Conservation (phyloP, 371 early-diverging fungal genomes). For the Saksenaea oblongispora region DNA sequence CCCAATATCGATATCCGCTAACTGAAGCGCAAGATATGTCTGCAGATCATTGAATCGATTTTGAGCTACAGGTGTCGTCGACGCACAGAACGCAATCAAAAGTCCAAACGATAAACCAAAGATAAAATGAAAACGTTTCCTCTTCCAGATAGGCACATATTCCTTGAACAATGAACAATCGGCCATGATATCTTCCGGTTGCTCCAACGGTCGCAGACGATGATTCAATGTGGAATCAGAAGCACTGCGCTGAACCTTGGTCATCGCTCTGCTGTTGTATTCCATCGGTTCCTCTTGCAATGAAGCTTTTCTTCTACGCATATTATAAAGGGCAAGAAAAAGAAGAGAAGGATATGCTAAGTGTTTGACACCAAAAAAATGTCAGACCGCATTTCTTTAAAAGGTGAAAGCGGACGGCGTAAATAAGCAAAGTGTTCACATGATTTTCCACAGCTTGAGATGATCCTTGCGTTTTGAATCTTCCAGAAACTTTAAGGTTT, state of each 20-base stretch:
- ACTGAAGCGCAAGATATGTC: slow-evolving; percentile 38
- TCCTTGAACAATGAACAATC: slow-evolving; percentile 20
- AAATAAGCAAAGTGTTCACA: neutral
- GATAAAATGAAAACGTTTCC: slow-evolving; percentile 43
- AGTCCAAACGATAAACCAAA: slow-evolving; percentile 34
- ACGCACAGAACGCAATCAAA: slow-evolving; percentile 22
- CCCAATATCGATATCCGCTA: slow-evolving; percentile 65
- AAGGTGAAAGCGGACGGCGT: neutral
- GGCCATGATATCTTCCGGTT: slow-evolving; percentile 33
- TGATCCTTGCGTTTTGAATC: slow-evolving; percentile 2
- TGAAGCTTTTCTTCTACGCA: neutral
- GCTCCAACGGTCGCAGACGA: neutral
- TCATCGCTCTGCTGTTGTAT: neutral
- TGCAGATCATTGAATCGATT: slow-evolving; percentile 39
- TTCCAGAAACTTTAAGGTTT: too few relatives aligned
- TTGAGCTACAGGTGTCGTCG: slow-evolving; percentile 43
- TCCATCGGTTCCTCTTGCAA: too few relatives aligned
- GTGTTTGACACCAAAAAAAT: neutral
- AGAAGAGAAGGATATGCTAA: neutral
- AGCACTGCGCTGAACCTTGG: neutral
- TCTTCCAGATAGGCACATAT: slow-evolving; percentile 29
- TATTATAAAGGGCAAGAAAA: neutral
- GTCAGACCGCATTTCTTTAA: neutral
- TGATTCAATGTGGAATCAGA: neutral
- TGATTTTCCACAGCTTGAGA: neutral